Conservation (phyloP, 2,329 filamentous ascomycete genomes). For the Diaporthe batatas region DNA sequence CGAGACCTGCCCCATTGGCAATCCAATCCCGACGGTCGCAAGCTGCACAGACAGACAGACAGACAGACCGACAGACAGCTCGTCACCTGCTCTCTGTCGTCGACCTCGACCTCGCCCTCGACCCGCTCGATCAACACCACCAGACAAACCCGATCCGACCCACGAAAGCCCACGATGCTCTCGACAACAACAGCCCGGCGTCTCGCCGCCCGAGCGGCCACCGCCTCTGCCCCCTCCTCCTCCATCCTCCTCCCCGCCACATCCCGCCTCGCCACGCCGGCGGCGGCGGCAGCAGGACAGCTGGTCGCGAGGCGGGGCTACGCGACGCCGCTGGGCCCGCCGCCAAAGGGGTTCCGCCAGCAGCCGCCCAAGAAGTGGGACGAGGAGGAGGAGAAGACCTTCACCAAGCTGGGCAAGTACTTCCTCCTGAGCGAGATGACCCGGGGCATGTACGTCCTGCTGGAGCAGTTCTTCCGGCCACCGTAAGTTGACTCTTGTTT, state of each 20-base stretch:
- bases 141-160: not conserved
- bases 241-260: not conserved
- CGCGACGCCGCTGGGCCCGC: conserved; percentile 81
- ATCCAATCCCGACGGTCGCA: not conserved
- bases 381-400: conserved; percentile 79
- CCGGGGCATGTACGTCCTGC: conserved; percentile 95
- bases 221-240: conserved; percentile 8
- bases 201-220: conserved; percentile 41
- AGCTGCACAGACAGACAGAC: conserved; percentile 21
- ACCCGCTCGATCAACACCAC: not conserved
- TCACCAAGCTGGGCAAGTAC: conserved; percentile 91
- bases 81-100: not conserved
- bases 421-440: conserved; percentile 97
- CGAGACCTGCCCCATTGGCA: conserved; percentile 3
- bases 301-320: conserved; percentile 53
- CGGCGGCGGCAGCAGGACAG: conserved; percentile 19
- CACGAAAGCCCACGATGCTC: conserved; percentile 31
- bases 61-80: conserved; percentile 23
- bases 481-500: conserved; percentile 75
- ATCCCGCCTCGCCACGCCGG: conserved; percentile 30
- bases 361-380: conserved; percentile 82
- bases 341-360: conserved; percentile 84
- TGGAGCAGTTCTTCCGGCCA: conserved; percentile 98
- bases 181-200: conserved; percentile 40
- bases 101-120: too few species aligned